Evolutionary conservation across 805 yeast genomes (phyloP).

Genomic region (Hanseniaspora hatyaiensis): DNA sequence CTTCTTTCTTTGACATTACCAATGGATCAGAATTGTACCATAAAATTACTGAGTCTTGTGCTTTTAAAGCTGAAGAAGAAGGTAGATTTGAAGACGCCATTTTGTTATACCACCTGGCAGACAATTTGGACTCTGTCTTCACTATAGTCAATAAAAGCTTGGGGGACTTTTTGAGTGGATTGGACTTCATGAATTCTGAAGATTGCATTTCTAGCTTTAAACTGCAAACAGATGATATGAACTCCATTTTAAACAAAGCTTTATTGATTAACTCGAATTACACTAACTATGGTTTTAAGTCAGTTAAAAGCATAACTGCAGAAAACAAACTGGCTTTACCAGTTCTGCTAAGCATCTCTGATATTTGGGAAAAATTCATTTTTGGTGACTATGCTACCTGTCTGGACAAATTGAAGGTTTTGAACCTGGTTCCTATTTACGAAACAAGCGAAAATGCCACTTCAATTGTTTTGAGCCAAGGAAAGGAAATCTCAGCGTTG

Average conservation of each 20-base stretch:
- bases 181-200: constrained; percentile 13
- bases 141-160: constrained; percentile 59
- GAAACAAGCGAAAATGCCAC: constrained; percentile 37
- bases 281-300: constrained; percentile 42
- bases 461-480: constrained; percentile 60
- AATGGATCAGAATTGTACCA: constrained; percentile 50
- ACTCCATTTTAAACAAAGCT: constrained; percentile 32
- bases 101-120: constrained; percentile 73
- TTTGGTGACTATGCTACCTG: constrained; percentile 48
- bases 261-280: constrained; percentile 27
- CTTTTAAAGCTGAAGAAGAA: constrained; percentile 77
- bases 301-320: constrained; percentile 43
- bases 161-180: constrained; percentile 55
- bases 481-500: constrained; percentile 7
- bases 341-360: constrained; percentile 52
- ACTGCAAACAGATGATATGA: constrained; percentile 36
- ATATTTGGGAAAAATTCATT: constrained; percentile 51
- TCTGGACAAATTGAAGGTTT: constrained; percentile 41
- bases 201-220: constrained; percentile 17
- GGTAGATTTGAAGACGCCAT: constrained; percentile 81
- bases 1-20: constrained; percentile 47
- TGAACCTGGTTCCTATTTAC: constrained; percentile 58
- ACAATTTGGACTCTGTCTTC: constrained; percentile 74
- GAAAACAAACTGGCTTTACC: constrained; percentile 55
- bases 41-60: constrained; percentile 73